Evolutionary conservation across 2,329 filamentous ascomycete genomes (phyloP).

Genomic region (Neopestalotiopsis sp.): DNA sequence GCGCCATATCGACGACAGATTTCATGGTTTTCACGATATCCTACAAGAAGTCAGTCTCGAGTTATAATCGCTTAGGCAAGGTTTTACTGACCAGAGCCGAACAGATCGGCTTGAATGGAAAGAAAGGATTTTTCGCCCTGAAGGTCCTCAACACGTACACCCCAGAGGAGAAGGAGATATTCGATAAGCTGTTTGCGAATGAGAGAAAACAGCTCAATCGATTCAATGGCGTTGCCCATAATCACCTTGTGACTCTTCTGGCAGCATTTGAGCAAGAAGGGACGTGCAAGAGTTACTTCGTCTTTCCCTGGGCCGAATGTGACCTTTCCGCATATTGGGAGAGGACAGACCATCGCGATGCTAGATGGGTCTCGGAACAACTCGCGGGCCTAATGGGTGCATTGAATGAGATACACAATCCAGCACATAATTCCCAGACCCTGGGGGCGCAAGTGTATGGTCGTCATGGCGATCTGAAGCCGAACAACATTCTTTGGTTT

Average conservation of each 20-base stretch:
- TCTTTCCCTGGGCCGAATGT: slow-evolving; percentile 3
- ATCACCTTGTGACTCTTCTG: not conserved
- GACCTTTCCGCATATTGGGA: not conserved
- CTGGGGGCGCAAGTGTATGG: not conserved
- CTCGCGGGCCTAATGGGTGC: not conserved
- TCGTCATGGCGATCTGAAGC: slow-evolving; percentile 1
- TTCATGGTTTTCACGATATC: not conserved
- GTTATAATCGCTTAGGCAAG: too few relatives aligned
- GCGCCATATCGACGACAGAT: not conserved
- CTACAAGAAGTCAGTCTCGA: not conserved
- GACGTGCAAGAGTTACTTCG: not conserved
- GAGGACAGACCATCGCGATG: not conserved
- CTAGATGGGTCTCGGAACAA: not conserved
- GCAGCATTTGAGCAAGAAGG: not conserved
- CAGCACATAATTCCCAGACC: not conserved
- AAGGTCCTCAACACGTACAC: not conserved
- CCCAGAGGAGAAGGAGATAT: not conserved
- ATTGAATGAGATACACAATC: not conserved
- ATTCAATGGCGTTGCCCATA: not conserved
- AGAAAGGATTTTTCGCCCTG: not conserved
- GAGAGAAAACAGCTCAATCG: not conserved
- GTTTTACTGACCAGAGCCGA: too few relatives aligned
- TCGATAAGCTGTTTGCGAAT: not conserved
- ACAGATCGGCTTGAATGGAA: not conserved
- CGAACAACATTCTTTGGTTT: not conserved